Evolutionary conservation across 352 stramenopile species (phyloP), one percentile per base, ranked within the genome.

Genomic region (Pythium brassicae): DNA sequence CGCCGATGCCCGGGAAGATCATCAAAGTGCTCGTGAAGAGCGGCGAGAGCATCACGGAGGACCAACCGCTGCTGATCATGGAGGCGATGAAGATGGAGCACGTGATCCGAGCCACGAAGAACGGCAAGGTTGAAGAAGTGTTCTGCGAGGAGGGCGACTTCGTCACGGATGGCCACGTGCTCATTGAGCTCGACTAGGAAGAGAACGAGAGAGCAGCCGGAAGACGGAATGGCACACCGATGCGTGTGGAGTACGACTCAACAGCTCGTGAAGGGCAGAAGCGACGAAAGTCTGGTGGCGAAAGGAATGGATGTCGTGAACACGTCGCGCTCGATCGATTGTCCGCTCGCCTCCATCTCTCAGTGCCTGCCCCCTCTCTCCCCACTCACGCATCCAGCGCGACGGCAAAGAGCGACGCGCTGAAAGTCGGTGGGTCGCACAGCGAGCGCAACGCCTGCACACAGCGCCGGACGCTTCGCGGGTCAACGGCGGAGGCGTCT

Each of bases 51-150:
- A 95, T 99, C 46, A 72, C 68, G 12, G 72, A 76, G 48, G 94
- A 96, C 59, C 84, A 98, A 61, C 72, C 92, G 17, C 63, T 99
- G 42, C 47, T 98, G 50, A 96, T 98, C 56, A 94, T 98, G 77
- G 95, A 98, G 69, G 94, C 95, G 26, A 99, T 99, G 95, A 99
- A 99, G 78, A 99, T 99, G 96, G 92, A 98, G 63, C 78, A 92
- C 65, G 70, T 83, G 49, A 87, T 94, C 46, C 79, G 83, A 32
- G 79, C 83, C 10, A 81, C 79, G 37, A 84, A 77, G 51, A 74
- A 89, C 60, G 83, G 77, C 56, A 79, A 72, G 43, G 79, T 94
- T n/a, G 69, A 74, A 23, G 64, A 89, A 43, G 45, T 94, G n/a
- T 85, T 83, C 44, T 86, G 76, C 43, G 74, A 85, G 26, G 78